phyloP scores from a whole-genome alignment of 805 yeast species.

The Suhomyces xylopsoci region DNA sequence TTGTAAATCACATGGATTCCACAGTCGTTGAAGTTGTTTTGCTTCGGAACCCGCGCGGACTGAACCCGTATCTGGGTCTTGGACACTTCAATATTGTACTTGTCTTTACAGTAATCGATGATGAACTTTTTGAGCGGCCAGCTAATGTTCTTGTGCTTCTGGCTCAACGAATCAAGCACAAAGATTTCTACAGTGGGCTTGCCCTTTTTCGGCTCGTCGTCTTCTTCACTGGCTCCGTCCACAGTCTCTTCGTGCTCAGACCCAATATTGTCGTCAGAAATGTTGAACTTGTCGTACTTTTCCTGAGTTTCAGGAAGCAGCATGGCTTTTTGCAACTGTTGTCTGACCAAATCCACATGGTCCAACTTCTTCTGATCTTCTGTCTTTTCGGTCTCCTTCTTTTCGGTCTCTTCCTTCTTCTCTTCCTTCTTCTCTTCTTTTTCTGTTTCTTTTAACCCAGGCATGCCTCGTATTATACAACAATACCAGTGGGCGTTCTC shows the following conservation, averaged over 20 bases:
- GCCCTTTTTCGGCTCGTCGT: not conserved
- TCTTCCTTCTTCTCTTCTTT: conserved; percentile 4
- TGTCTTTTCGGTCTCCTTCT: too few relatives aligned
- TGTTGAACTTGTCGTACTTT: conserved; percentile 1
- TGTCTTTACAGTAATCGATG: conserved; percentile 66
- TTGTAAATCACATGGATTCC: conserved; percentile 88
- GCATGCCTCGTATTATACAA: conserved; percentile 61
- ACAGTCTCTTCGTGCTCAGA: not conserved
- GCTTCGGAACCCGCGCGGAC: conserved; percentile 68
- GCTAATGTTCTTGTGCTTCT: conserved; percentile 50
- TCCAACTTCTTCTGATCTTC: not conserved
- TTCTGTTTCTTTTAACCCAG: conserved; percentile 19
- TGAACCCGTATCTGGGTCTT: conserved; percentile 46
- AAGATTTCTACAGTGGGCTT: conserved; percentile 39
- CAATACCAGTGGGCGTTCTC: conserved; percentile 86
- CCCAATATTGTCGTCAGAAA: conserved; percentile 2
- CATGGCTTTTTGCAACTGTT: conserved; percentile 2
- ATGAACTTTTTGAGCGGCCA: conserved; percentile 58
- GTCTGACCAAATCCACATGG: not conserved
- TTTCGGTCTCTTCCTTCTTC: not conserved
- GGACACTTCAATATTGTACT: conserved; percentile 46
- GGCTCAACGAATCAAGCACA: conserved; percentile 75
- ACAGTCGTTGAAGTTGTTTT: conserved; percentile 88
- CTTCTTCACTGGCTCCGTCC: not conserved
- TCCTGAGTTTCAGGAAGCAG: conserved; percentile 7